Evolutionary conservation across 2,329 filamentous ascomycete genomes (phyloP).

Genomic region (Aspergillus amoenus): DNA sequence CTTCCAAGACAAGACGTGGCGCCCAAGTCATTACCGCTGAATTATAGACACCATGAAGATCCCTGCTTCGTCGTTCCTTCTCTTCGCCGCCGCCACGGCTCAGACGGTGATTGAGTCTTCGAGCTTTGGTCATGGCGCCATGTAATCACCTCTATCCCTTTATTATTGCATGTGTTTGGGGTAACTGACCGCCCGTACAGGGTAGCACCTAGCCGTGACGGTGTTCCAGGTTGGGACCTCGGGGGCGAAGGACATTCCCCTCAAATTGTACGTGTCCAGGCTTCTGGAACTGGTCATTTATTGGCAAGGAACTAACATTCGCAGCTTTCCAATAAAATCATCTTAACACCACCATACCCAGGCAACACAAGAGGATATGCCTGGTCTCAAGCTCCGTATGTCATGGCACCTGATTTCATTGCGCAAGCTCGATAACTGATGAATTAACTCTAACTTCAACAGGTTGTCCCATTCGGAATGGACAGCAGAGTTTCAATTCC

Average conservation of each 20-base stretch:
- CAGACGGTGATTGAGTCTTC: slow-evolving; percentile 70
- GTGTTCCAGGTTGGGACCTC: slow-evolving; percentile 57
- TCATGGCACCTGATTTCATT: slow-evolving; percentile 22
- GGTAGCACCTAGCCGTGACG: slow-evolving; percentile 57
- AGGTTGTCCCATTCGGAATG: slow-evolving; percentile 63
- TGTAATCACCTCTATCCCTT: slow-evolving; percentile 43
- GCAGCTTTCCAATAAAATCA: slow-evolving; percentile 79
- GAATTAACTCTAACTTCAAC: slow-evolving; percentile 11
- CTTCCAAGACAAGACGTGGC: neutral
- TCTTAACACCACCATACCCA: slow-evolving; percentile 84
- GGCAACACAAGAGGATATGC: slow-evolving; percentile 81
- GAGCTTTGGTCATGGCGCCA: slow-evolving; percentile 72
- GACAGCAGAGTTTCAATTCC: slow-evolving; percentile 82
- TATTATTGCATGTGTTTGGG: neutral
- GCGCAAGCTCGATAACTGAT: neutral
- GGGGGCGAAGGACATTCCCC: slow-evolving; percentile 57
- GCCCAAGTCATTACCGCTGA: slow-evolving; percentile 13
- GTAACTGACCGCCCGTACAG: slow-evolving; percentile 36
- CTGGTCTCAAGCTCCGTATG: slow-evolving; percentile 67
- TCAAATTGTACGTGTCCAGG: slow-evolving; percentile 45
- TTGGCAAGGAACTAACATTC: slow-evolving; percentile 15
- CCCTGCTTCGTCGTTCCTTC: slow-evolving; percentile 42
- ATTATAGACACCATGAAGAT: slow-evolving; percentile 39
- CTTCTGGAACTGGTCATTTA: too few species aligned
- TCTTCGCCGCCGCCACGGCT: slow-evolving; percentile 55